phyloP scores from a whole-genome alignment of 2,329 filamentous ascomycete species.

The Grosmannia clavigera region DNA sequence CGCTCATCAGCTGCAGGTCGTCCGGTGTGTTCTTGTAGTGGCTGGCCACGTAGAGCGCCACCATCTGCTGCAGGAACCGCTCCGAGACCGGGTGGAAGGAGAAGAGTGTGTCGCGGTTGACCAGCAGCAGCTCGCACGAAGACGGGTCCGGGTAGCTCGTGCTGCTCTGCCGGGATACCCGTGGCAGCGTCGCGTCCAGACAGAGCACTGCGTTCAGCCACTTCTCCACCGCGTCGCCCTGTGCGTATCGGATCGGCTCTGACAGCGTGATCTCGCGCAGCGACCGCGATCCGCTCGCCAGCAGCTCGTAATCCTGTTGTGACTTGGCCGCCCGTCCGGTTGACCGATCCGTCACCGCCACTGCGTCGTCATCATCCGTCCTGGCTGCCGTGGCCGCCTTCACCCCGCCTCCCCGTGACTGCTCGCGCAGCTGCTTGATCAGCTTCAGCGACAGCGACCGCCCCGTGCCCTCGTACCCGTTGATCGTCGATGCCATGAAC shows the following conservation, averaged over 20 bases:
- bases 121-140: conserved; percentile 81
- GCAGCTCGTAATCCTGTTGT: conserved; percentile 41
- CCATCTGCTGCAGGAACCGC: conserved; percentile 96
- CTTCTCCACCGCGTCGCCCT: conserved; percentile 83
- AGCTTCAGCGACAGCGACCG: conserved; percentile 90
- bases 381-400: conserved; percentile 27
- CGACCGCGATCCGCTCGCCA: conserved; percentile 38
- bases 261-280: conserved; percentile 84
- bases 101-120: conserved; percentile 95
- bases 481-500: conserved; percentile 99
- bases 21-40: conserved; percentile 98
- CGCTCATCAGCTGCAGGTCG: conserved; percentile 96
- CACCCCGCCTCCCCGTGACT: conserved; percentile 49
- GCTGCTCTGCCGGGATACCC: conserved; percentile 42
- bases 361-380: conserved; percentile 32
- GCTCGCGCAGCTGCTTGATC: conserved; percentile 91
- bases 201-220: conserved; percentile 94
- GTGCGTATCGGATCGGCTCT: conserved; percentile 89
- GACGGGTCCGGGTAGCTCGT: conserved; percentile 75
- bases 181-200: conserved; percentile 76
- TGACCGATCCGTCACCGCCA: conserved; percentile 60
- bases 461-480: conserved; percentile 95
- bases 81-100: conserved; percentile 96
- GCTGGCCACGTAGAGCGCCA: conserved; percentile 90
- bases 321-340: conserved; percentile 62